Evolutionary conservation across 768 basidiomycete genomes (phyloP).

Genomic region (Mycena capillaripes): DNA sequence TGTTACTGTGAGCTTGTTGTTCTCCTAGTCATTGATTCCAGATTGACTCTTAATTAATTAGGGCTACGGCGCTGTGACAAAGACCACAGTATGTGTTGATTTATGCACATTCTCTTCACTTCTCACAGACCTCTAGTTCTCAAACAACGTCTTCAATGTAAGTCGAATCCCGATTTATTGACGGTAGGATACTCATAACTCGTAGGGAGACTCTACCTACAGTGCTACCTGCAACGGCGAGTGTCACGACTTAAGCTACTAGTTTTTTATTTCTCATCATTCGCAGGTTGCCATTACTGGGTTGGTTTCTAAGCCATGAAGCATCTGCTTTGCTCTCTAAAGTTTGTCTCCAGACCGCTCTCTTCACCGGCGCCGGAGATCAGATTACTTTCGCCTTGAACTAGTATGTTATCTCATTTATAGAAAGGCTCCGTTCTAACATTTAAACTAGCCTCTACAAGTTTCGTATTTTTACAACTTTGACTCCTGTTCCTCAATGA

Average conservation of each 20-base stretch:
- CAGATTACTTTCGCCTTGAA: slow-evolving; percentile 43
- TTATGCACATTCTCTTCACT: not conserved
- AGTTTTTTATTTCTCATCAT: not conserved
- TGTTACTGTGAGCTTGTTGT: slow-evolving; percentile 34
- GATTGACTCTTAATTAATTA: not conserved
- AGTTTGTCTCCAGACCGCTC: slow-evolving; percentile 1
- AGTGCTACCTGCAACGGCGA: slow-evolving; percentile 41
- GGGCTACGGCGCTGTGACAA: slow-evolving; percentile 40
- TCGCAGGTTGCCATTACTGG: slow-evolving; percentile 25
- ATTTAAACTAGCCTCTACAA: slow-evolving; percentile 14
- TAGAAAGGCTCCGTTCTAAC: not conserved
- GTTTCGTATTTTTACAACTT: slow-evolving; percentile 10
- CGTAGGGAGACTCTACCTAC: slow-evolving; percentile 32
- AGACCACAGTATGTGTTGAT: slow-evolving; percentile 36
- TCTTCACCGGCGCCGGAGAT: slow-evolving; percentile 43
- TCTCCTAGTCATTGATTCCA: not conserved
- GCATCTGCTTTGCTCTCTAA: not conserved
- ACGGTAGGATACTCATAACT: not conserved
- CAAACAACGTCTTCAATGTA: slow-evolving; percentile 44
- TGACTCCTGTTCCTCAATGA: not conserved
- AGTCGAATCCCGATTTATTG: not conserved
- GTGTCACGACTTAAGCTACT: not conserved
- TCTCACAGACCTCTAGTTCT: slow-evolving; percentile 7
- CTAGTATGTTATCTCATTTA: slow-evolving; percentile 27
- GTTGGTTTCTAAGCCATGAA: slow-evolving; percentile 34